Evolutionary conservation across 1,139 yeast genomes (phyloP).

Genomic region (Arxiozyma heterogenica): DNA sequence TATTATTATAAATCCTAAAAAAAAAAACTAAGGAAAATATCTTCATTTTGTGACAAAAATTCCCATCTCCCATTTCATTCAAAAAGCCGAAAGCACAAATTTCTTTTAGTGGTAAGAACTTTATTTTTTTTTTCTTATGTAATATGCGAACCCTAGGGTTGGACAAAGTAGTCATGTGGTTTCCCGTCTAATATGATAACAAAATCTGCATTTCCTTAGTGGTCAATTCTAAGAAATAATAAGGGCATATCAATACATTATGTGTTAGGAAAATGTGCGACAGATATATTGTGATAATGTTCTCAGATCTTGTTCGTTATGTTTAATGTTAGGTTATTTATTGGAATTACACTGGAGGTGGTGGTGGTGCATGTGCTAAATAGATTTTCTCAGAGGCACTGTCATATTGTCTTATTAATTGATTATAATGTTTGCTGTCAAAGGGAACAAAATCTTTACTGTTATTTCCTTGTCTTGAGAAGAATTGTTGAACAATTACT

Average conservation of each 20-base stretch:
- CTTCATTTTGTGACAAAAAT: background rate
- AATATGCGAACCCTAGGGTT: background rate
- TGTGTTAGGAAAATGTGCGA: no score
- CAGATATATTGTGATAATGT: background rate
- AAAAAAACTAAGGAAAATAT: no score
- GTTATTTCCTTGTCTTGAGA: conserved; percentile 16
- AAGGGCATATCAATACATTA: no score
- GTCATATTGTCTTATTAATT: conserved; percentile 19
- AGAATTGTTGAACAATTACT: conserved; percentile 25
- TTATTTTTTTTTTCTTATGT: no score
- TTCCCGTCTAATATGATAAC: background rate
- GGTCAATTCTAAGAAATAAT: no score
- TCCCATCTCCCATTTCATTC: background rate
- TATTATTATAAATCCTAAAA: background rate
- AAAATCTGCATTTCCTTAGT: no score
- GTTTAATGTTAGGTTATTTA: no score
- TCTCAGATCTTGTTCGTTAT: background rate
- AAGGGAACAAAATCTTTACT: background rate
- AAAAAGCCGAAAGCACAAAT: background rate
- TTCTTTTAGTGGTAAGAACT: background rate
- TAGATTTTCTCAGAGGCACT: conserved; percentile 24
- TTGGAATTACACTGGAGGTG: conserved; percentile 18
- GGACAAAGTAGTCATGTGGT: background rate
- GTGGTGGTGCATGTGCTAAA: conserved; percentile 29
- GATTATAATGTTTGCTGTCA: conserved; percentile 17